Conservation (phyloP, 768 basidiomycete species). For the Exidia glandulosa region DNA sequence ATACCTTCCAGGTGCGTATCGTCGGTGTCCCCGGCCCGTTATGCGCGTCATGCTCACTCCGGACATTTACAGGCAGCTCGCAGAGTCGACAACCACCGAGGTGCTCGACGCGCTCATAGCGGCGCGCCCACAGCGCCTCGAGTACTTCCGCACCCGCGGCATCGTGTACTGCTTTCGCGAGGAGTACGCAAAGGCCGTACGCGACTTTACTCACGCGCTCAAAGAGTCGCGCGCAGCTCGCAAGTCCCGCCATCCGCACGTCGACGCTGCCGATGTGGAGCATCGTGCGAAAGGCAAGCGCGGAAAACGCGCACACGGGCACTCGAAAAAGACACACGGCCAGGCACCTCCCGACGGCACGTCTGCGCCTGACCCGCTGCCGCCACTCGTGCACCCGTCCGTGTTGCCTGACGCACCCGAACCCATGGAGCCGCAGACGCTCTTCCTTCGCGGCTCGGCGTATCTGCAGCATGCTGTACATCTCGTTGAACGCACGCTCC, state of each 20-base stretch:
- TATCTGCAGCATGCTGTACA: constrained; percentile 70
- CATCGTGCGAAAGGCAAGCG: constrained; percentile 32
- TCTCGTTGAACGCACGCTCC: constrained; percentile 61
- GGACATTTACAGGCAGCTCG: constrained; percentile 52
- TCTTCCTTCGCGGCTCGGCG: constrained; percentile 76
- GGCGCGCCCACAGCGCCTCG: constrained; percentile 60
- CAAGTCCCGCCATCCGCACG: constrained; percentile 48
- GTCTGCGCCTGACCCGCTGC: constrained; percentile 24
- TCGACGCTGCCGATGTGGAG: constrained; percentile 24
- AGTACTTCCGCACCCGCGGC: constrained; percentile 82
- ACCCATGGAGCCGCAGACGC: constrained; percentile 73
- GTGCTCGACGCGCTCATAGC: constrained; percentile 72
- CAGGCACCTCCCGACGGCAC: constrained; percentile 64
- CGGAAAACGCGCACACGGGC: constrained; percentile 40
- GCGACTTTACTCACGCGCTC: constrained; percentile 73
- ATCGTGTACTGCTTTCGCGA: constrained; percentile 85
- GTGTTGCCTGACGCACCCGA: constrained; percentile 70
- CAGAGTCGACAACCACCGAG: constrained; percentile 71
- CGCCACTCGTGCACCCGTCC: constrained; percentile 54
- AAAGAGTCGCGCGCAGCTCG: constrained; percentile 65
- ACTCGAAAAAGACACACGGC: constrained; percentile 31
- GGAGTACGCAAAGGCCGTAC: constrained; percentile 60
- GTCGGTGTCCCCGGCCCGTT: constrained; percentile 7
- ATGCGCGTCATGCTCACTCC: constrained; percentile 7
- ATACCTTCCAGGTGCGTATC: constrained; percentile 76